Percentiles rank a stretch among this genome's conserved stretches.
phyloP scores from a whole-genome alignment of 1,284 basidiomycete species.

The Sporisorium reilianum region DNA sequence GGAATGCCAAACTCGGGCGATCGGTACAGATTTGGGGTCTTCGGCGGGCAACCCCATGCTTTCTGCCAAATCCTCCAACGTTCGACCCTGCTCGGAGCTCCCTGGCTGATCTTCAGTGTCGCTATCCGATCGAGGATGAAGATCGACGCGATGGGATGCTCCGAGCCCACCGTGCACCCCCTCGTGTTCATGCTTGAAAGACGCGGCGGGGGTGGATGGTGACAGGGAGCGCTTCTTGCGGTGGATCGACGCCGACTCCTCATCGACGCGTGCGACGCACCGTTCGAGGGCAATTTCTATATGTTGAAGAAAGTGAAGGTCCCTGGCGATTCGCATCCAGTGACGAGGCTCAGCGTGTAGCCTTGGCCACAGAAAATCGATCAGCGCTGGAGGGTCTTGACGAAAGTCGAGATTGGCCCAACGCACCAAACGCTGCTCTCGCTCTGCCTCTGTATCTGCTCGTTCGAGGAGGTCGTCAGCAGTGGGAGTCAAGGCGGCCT shows the following conservation, averaged over 20 bases:
- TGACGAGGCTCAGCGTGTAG: neutral
- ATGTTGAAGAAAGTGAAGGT: neutral
- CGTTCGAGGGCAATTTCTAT: neutral
- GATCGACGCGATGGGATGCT: neutral
- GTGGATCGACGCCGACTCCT: neutral
- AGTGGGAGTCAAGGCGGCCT: neutral
- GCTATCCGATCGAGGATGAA: neutral
- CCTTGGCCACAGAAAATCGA: neutral
- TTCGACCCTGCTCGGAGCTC: neutral
- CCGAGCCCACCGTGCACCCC: neutral
- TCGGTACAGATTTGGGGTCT: neutral
- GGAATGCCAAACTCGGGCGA: neutral
- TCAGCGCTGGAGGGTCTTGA: neutral
- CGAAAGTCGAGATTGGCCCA: neutral
- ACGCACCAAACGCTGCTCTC: neutral
- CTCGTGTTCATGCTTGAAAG: neutral
- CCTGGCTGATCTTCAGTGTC: neutral
- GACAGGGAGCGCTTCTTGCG: neutral
- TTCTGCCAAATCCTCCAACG: neutral
- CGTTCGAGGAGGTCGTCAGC: slow-evolving; percentile 1
- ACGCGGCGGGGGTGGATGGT: neutral
- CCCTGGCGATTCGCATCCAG: neutral
- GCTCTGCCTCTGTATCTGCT: neutral
- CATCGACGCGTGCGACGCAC: neutral
- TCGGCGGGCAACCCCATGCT: neutral